A percentile compares a stretch with the other conserved stretches of the same genome.
Evolutionary conservation across 2,329 filamentous ascomycete genomes (phyloP).

Genomic region (Exophiala aquamarina): DNA sequence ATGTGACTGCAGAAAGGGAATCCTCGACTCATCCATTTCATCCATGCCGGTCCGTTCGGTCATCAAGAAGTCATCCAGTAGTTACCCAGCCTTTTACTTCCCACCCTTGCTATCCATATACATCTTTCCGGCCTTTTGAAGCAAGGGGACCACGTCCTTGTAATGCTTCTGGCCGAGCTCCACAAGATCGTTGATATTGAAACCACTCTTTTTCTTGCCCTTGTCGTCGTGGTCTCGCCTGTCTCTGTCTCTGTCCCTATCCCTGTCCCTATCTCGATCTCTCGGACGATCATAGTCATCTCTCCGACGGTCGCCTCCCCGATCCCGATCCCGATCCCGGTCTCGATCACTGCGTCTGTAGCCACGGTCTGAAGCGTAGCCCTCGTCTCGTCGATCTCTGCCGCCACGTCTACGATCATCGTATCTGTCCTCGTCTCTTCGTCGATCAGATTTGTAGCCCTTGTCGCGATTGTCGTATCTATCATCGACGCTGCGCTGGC

Average conservation of each 20-base stretch:
- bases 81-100: too few relatives aligned
- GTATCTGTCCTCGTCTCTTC: constrained; percentile 20
- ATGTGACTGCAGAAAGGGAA: too few relatives aligned
- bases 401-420: constrained; percentile 17
- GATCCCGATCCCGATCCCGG: constrained; percentile 20
- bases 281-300: background rate
- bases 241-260: constrained; percentile 13
- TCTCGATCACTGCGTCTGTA: constrained; percentile 20
- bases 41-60: too few relatives aligned
- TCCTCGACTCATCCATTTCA: too few relatives aligned
- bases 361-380: constrained; percentile 22
- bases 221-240: constrained; percentile 13
- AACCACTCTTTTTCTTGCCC: constrained; percentile 22
- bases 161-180: constrained; percentile 29
- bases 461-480: constrained; percentile 16
- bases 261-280: constrained; percentile 16
- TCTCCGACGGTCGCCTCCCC: background rate
- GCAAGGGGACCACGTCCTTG: constrained; percentile 25
- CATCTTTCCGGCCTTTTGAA: constrained; percentile 26
- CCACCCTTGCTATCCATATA: constrained; percentile 30
- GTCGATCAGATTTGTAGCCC: constrained; percentile 21
- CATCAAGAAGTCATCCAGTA: too few relatives aligned
- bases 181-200: constrained; percentile 22
- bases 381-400: constrained; percentile 15
- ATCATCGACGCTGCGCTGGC: constrained; percentile 21